Evolutionary conservation across 257 asterid genomes (phyloP).

Genomic region (Solanum acaule): DNA sequence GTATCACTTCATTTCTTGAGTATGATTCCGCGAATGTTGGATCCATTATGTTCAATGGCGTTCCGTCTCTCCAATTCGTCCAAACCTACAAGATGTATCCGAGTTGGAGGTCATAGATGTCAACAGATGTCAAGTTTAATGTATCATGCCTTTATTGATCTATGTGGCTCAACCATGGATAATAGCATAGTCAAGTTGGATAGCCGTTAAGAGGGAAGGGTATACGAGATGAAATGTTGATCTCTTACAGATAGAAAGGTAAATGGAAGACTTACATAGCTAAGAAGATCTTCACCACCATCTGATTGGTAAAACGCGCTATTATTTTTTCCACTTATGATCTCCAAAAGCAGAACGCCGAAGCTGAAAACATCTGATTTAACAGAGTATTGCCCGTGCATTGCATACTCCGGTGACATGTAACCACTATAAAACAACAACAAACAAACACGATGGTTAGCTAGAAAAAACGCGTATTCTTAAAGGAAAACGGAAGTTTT

Average conservation of each 20-base stretch:
- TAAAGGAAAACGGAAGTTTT: not conserved
- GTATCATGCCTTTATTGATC: not conserved
- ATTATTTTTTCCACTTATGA: constrained; percentile 9
- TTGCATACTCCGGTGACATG: constrained; percentile 16
- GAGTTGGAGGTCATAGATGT: not conserved
- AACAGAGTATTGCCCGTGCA: constrained; percentile 1
- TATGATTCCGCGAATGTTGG: constrained; percentile 4
- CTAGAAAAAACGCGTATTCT: not conserved
- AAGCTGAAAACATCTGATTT: constrained; percentile 18
- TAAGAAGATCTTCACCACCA: not conserved
- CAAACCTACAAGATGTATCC: constrained; percentile 13
- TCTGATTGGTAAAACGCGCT: not conserved
- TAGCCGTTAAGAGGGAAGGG: not conserved
- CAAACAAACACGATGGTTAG: not conserved
- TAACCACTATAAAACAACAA: constrained; percentile 8
- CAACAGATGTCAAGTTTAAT: not conserved
- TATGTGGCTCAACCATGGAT: not conserved
- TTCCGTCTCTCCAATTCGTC: constrained; percentile 22
- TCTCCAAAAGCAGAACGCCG: constrained; percentile 13
- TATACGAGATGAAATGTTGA: not conserved
- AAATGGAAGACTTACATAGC: constrained; percentile 9
- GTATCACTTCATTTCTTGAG: constrained; percentile 7
- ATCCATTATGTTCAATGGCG: constrained; percentile 12
- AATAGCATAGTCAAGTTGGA: not conserved
- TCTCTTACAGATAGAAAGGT: not conserved